Conservation (phyloP, 2,329 filamentous ascomycete genomes). For the Colletotrichum tanaceti region DNA sequence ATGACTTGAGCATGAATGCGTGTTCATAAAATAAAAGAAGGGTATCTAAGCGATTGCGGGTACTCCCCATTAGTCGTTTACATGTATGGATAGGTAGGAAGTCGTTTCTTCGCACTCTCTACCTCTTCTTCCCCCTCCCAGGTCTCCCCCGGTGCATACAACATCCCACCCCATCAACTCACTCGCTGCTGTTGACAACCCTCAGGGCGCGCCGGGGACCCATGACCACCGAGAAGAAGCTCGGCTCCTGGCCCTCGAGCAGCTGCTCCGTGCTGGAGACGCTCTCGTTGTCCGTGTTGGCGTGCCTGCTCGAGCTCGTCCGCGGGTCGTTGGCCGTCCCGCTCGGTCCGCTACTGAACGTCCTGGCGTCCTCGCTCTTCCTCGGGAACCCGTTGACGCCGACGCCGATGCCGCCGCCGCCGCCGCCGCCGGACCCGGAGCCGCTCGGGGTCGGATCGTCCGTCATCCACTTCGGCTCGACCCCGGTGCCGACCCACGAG, state of each 20-base stretch:
- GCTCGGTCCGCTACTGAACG: slow-evolving; percentile 30
- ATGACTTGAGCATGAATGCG: neutral
- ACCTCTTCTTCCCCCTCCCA: neutral
- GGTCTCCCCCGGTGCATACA: neutral
- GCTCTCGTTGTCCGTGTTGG: slow-evolving; percentile 46
- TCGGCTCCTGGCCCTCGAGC: slow-evolving; percentile 72
- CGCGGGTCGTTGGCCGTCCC: slow-evolving; percentile 37
- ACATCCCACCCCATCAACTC: neutral
- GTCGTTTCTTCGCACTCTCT: slow-evolving; percentile 32
- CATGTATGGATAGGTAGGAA: slow-evolving; percentile 12
- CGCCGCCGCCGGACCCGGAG: slow-evolving; percentile 41
- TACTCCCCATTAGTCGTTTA: neutral
- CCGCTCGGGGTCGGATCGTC: slow-evolving; percentile 43
- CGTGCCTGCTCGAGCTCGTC: slow-evolving; percentile 41
- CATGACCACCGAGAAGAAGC: slow-evolving; percentile 76
- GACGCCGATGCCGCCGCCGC: slow-evolving; percentile 42
- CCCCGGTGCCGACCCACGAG: slow-evolving; percentile 48
- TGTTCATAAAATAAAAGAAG: slow-evolving; percentile 27
- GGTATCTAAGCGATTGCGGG: slow-evolving; percentile 39
- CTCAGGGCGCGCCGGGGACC: slow-evolving; percentile 75
- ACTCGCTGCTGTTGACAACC: slow-evolving; percentile 69
- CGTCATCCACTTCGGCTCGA: slow-evolving; percentile 48
- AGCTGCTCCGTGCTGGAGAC: slow-evolving; percentile 65
- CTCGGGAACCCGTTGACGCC: slow-evolving; percentile 39
- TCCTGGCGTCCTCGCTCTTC: slow-evolving; percentile 41